Conservation (phyloP, 257 asterid species). For the Thymus quinquecostatus region DNA sequence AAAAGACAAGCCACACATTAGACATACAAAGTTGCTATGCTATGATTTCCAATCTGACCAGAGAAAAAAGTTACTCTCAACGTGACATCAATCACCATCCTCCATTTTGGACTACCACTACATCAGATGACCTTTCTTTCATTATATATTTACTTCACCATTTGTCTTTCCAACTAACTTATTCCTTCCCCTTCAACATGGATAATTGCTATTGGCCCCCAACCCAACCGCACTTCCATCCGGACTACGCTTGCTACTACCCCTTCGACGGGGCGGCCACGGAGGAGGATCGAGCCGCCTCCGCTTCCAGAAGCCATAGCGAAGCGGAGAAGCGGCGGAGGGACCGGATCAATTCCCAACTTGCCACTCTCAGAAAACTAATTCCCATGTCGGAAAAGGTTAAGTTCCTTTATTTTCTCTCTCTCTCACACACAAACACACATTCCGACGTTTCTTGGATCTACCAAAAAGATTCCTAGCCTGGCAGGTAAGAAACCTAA, state of each 20-base stretch:
- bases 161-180: not conserved
- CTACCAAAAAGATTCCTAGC: too few relatives aligned
- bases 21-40: conserved; percentile 18
- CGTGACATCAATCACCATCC: conserved; percentile 57
- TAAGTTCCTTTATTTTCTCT: not conserved
- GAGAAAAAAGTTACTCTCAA: conserved; percentile 34
- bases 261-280: not conserved
- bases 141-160: not conserved
- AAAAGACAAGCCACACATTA: conserved; percentile 46
- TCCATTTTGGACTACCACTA: conserved; percentile 29
- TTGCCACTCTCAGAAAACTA: conserved; percentile 68
- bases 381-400: conserved; percentile 90
- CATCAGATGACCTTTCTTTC: not conserved
- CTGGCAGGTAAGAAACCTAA: too few relatives aligned
- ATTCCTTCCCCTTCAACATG: conserved; percentile 33
- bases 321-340: conserved; percentile 92
- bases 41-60: conserved; percentile 50
- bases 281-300: conserved; percentile 39
- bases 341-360: conserved; percentile 82
- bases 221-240: conserved; percentile 16
- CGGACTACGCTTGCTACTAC: conserved; percentile 32
- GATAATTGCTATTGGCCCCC: conserved; percentile 43
- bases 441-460: not conserved
- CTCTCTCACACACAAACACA: not conserved
- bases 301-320: conserved; percentile 67